A percentile compares a stretch with the other conserved stretches of the same genome.
These are phyloP conservation scores for Dothistroma pini DNA, from an alignment of 2,329 filamentous ascomycete genomes.

Conservation along the genomic window DNA sequence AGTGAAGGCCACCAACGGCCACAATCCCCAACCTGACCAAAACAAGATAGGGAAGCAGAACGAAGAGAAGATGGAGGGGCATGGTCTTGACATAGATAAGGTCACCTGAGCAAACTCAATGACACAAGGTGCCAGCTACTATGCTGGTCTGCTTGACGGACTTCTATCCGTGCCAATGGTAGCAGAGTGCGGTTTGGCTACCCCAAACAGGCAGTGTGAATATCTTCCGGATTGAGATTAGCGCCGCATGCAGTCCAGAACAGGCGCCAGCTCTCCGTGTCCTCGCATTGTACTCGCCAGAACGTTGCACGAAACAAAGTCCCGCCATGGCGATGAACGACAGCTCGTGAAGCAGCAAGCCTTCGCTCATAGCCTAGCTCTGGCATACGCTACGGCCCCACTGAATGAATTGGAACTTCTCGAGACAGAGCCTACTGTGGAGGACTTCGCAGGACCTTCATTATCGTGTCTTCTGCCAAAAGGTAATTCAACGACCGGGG, in stretches of 20 bases:
- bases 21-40: not conserved
- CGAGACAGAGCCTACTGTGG: not conserved
- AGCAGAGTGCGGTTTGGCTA: not conserved
- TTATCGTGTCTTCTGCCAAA: not conserved
- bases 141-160: not conserved
- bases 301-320: no score
- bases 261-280: not conserved
- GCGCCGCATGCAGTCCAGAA: not conserved
- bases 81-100: conserved; percentile 1
- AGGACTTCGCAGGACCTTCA: not conserved
- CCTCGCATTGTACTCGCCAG: not conserved
- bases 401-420: not conserved
- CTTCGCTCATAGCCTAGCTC: not conserved
- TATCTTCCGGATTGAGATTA: not conserved
- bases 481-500: not conserved
- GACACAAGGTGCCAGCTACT: not conserved
- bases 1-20: not conserved
- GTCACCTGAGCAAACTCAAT: not conserved
- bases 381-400: not conserved
- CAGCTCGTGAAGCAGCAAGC: not conserved
- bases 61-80: not conserved
- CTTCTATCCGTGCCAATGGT: not conserved
- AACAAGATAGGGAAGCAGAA: conserved; percentile 1
- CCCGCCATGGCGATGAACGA: not conserved
- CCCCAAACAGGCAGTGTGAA: not conserved